phyloP scores from a whole-genome alignment of 2,329 filamentous ascomycete species.

The Amesomyces nigricolor region DNA sequence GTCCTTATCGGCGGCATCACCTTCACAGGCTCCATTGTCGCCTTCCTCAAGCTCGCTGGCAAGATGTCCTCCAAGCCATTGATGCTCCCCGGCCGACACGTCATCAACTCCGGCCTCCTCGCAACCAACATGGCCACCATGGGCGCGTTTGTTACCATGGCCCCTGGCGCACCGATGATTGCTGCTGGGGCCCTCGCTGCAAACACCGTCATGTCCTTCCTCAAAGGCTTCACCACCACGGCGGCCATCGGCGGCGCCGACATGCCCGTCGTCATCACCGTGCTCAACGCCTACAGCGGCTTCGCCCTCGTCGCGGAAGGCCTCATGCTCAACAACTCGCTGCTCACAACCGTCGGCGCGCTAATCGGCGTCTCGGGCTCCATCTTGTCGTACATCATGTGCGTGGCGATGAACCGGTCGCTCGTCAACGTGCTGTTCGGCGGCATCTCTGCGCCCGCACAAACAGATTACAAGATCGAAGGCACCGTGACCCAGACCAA shows the following conservation, averaged over 20 bases:
- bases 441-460: slow-evolving; percentile 61
- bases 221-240: slow-evolving; percentile 83
- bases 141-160: slow-evolving; percentile 76
- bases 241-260: slow-evolving; percentile 88
- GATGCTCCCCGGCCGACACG: slow-evolving; percentile 65
- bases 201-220: slow-evolving; percentile 71
- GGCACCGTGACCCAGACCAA: slow-evolving; percentile 72
- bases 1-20: slow-evolving; percentile 84
- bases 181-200: slow-evolving; percentile 72
- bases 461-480: slow-evolving; percentile 67
- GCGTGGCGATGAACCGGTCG: slow-evolving; percentile 85
- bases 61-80: slow-evolving; percentile 74
- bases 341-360: slow-evolving; percentile 78
- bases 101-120: slow-evolving; percentile 69
- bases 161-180: slow-evolving; percentile 70
- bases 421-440: slow-evolving; percentile 88
- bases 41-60: slow-evolving; percentile 80
- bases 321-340: slow-evolving; percentile 82
- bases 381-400: slow-evolving; percentile 82
- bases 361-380: slow-evolving; percentile 85
- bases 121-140: slow-evolving; percentile 75
- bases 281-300: slow-evolving; percentile 84
- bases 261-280: slow-evolving; percentile 88
- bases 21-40: slow-evolving; percentile 85
- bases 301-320: slow-evolving; percentile 88